Conservation (phyloP, 148 eudicot genomes). For the Camellia lanceoleosa region DNA sequence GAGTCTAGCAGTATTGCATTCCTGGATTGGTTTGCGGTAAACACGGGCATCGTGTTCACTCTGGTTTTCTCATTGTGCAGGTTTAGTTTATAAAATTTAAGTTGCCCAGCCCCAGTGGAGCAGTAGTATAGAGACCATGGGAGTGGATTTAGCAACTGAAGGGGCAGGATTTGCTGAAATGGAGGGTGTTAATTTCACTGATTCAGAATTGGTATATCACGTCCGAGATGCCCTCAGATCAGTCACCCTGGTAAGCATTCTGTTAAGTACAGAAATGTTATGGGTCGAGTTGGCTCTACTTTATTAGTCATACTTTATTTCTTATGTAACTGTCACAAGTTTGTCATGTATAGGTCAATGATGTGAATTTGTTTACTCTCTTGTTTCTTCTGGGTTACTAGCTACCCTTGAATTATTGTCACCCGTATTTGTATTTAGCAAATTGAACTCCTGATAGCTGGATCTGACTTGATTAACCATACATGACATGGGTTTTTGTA, state of each 20-base stretch:
- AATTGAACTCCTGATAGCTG: too few species aligned
- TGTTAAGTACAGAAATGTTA: neutral
- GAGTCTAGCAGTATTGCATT: neutral
- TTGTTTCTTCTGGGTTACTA: neutral
- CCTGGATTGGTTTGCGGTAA: neutral
- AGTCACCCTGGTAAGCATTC: slow-evolving; percentile 35
- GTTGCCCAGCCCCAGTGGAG: neutral
- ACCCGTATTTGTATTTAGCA: neutral
- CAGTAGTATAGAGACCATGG: slow-evolving; percentile 29
- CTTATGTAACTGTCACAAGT: neutral
- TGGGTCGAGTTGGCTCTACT: neutral
- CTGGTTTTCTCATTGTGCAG: neutral
- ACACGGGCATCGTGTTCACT: neutral
- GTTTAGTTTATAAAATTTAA: neutral
- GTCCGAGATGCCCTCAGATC: slow-evolving; percentile 54
- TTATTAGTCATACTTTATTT: neutral
- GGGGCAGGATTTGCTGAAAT: slow-evolving; percentile 26
- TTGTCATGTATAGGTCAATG: neutral
- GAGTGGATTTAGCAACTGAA: slow-evolving; percentile 29
- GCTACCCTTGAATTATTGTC: neutral
- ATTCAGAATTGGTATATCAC: slow-evolving; percentile 38
- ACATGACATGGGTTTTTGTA: neutral
- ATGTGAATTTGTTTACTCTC: neutral
- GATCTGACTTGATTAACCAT: too few species aligned
- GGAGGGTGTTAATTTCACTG: slow-evolving; percentile 44